These are phyloP conservation scores for Passalora sequoiae DNA, from an alignment of 2,329 filamentous ascomycete species.

Conservation along the genomic window DNA sequence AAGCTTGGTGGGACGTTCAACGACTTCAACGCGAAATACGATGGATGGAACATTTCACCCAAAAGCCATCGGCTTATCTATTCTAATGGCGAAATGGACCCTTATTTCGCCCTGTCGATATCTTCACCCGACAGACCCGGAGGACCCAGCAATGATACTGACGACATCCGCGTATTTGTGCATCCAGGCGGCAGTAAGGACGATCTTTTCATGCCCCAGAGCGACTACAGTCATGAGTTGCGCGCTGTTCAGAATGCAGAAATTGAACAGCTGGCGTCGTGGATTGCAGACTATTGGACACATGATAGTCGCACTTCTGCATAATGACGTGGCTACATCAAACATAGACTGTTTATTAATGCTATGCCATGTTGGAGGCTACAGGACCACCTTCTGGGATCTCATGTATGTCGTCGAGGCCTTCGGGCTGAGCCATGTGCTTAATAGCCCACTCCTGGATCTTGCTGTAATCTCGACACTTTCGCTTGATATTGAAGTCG, in stretches of 20 bases:
- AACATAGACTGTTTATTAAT: no score
- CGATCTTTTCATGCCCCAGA: not conserved
- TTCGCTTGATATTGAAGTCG: not conserved
- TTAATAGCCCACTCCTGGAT: not conserved
- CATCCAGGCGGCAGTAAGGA: conserved; percentile 1
- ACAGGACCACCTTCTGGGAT: no score
- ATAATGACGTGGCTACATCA: no score
- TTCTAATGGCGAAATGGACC: conserved; percentile 5
- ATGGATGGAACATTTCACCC: conserved; percentile 2
- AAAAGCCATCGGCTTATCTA: not conserved
- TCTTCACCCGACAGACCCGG: not conserved
- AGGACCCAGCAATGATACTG: conserved; percentile 2
- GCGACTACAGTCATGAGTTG: not conserved
- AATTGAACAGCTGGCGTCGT: not conserved
- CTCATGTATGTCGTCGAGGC: no score
- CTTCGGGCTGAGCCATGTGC: conserved; percentile 1
- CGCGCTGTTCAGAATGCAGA: not conserved
- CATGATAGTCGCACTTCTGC: no score
- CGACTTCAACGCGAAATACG: conserved; percentile 1
- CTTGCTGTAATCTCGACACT: not conserved
- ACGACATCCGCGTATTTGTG: not conserved
- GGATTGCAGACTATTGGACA: not conserved
- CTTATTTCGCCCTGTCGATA: conserved; percentile 3
- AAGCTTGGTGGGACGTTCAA: not conserved
- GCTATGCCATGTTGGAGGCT: no score